phyloP scores from a whole-genome alignment of 768 basidiomycete genomes.

The Filobasidium floriforme region DNA sequence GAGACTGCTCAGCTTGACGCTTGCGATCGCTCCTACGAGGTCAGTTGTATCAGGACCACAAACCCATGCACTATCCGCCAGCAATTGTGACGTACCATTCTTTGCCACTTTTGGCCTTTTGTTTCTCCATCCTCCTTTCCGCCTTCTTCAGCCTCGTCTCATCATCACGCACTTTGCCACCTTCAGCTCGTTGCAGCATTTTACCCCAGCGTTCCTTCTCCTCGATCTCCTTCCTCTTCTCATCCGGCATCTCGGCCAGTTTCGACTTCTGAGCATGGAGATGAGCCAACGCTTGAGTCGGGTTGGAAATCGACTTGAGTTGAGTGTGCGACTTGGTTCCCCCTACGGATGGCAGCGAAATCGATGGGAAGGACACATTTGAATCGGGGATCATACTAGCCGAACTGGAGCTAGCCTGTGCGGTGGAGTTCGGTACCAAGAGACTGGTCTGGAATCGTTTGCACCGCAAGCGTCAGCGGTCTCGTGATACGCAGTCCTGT shows the following conservation, averaged over 20 bases:
- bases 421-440: not conserved
- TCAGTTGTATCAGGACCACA: not conserved
- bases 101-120: conserved; percentile 73
- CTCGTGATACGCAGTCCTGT: not conserved
- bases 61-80: not conserved
- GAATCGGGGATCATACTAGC: conserved; percentile 42
- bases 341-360: conserved; percentile 50
- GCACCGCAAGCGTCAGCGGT: not conserved
- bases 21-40: conserved; percentile 74
- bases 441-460: conserved; percentile 2
- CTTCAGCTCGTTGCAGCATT: conserved; percentile 76
- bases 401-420: not conserved
- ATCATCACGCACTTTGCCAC: conserved; percentile 85
- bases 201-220: conserved; percentile 85
- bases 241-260: conserved; percentile 66
- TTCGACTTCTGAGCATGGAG: conserved; percentile 69
- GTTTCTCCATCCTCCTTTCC: conserved; percentile 83
- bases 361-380: conserved; percentile 62
- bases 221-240: conserved; percentile 69
- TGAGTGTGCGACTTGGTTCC: conserved; percentile 47
- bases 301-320: conserved; percentile 65
- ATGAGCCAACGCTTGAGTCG: conserved; percentile 74
- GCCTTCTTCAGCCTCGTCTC: conserved; percentile 81
- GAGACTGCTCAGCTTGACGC: conserved; percentile 61
- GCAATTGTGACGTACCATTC: conserved; percentile 58